Evolutionary conservation across 1,139 yeast species (phyloP), one percentile per base, ranked within the genome.

Genomic region (Pichia sp.): DNA sequence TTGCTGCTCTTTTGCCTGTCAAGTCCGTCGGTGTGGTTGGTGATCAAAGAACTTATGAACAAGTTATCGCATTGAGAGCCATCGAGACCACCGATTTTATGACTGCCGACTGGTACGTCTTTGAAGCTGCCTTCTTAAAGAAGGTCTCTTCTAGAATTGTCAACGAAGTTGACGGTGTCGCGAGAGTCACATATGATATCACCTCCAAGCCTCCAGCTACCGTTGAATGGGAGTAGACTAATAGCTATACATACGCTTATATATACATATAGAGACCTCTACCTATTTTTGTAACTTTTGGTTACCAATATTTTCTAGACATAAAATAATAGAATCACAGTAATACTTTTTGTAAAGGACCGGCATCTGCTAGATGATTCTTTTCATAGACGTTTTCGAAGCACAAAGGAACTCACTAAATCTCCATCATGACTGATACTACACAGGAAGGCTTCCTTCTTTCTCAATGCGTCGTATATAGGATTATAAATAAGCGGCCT

Each of bases 11-110:
- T 66, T 79, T 93, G 68, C 99, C 99, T 29, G 99, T 95, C 64
- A 90, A 90, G 76, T 87, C 97, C 54, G 99, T 93, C 56, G 99
- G 99, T 77, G 99, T 93, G 62, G 90, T 90, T 97, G 99, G 99
- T 69, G 99, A 93, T 75, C 96, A 93, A 79, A 87, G 99, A 78
- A 90, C 97, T 58, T 95, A 93, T 71, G 99, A 95, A 72, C 99
- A 93, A 77, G 99, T 93, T 61, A 93, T 95, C 77, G 99, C 99
- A 48, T 82, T 93, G 70, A 86, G 99, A 76, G 99, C 99, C 64
- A 90, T 93, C 66, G 98, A 92, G 77, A 93, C 99, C 55, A 81
- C 84, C 59, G 99, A 93, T 76, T 93, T 95, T 80, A 93, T 93
- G 99, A 93, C 99, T 65, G 99, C 99, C 62, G 99, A 95, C 75